Percentiles rank a stretch among this genome's conserved stretches.
Evolutionary conservation across 371 early-diverging fungal species (phyloP).

Genomic region (Haplosporangium sp.): DNA sequence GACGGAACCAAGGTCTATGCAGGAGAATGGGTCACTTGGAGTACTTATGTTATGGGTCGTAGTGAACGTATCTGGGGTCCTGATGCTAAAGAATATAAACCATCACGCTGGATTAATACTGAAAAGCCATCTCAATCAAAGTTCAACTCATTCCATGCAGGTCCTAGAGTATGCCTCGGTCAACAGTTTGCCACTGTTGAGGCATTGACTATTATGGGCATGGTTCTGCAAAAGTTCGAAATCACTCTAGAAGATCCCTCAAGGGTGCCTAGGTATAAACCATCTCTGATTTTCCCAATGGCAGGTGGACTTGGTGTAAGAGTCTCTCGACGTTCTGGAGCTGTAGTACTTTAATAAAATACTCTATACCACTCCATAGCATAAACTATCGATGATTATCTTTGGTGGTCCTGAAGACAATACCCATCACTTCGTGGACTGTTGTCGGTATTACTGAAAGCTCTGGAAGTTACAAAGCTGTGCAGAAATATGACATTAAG

Average conservation of each 20-base stretch:
- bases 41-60: conserved; percentile 68
- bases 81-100: conserved; percentile 66
- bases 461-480: too few relatives aligned
- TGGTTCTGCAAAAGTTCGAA: conserved; percentile 59
- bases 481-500: too few relatives aligned
- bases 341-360: too few relatives aligned
- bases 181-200: conserved; percentile 66
- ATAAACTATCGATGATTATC: too few relatives aligned
- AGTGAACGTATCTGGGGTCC: conserved; percentile 68
- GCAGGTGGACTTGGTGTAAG: conserved; percentile 52
- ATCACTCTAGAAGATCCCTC: conserved; percentile 51
- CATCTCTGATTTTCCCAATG: conserved; percentile 63
- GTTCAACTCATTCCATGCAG: conserved; percentile 59
- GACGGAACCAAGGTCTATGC: conserved; percentile 67
- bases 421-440: too few relatives aligned
- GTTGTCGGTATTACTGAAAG: too few relatives aligned
- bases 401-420: too few relatives aligned
- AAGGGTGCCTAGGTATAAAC: conserved; percentile 53
- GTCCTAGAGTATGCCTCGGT: conserved; percentile 64
- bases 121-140: conserved; percentile 49
- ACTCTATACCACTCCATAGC: too few relatives aligned
- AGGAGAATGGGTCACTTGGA: conserved; percentile 65
- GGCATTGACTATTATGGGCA: conserved; percentile 59
- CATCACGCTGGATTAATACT: conserved; percentile 68
- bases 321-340: neutral